phyloP scores from a whole-genome alignment of 192 early-diverging fungal species.

The Coemansia sp. region DNA sequence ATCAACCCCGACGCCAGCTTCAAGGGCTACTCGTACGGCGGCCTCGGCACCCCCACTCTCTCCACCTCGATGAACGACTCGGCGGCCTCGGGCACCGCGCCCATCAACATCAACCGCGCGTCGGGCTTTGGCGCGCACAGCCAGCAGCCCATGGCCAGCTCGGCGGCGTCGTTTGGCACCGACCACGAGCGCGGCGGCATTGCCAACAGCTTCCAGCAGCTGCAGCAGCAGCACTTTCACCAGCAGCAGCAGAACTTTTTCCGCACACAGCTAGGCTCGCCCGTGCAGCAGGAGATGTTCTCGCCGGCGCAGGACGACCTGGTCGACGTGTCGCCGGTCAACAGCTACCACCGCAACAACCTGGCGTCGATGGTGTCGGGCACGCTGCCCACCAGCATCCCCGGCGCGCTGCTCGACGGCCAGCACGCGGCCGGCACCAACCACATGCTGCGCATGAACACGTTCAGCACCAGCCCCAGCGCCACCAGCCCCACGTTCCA shows the following conservation, averaged over 20 bases:
- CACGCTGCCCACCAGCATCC: conserved; percentile 42
- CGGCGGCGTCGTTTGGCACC: conserved; percentile 40
- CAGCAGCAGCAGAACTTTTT: conserved; percentile 40
- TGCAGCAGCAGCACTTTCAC: conserved; percentile 44
- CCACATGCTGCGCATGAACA: conserved; percentile 42
- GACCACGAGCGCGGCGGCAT: conserved; percentile 47
- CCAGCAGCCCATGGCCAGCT: conserved; percentile 25
- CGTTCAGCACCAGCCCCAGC: conserved; percentile 35
- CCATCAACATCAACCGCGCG: conserved; percentile 43
- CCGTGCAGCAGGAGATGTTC: conserved; percentile 37
- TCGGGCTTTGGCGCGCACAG: conserved; percentile 9
- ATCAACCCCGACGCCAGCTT: conserved; percentile 17
- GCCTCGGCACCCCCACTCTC: conserved; percentile 6
- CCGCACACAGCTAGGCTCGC: conserved; percentile 42
- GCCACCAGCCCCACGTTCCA: conserved; percentile 47
- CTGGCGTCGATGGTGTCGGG: conserved; percentile 38
- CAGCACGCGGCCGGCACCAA: conserved; percentile 25
- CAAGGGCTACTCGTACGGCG: neutral
- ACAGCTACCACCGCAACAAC: conserved; percentile 37
- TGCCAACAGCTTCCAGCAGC: conserved; percentile 50
- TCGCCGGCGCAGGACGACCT: conserved; percentile 37
- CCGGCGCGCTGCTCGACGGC: conserved; percentile 30
- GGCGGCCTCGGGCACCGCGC: conserved; percentile 19
- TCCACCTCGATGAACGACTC: conserved; percentile 33
- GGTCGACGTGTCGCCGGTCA: conserved; percentile 31